Evolutionary conservation across 768 basidiomycete genomes (phyloP), one percentile per base, ranked within the genome.

Genomic region (Tylopilus subfusipes): DNA sequence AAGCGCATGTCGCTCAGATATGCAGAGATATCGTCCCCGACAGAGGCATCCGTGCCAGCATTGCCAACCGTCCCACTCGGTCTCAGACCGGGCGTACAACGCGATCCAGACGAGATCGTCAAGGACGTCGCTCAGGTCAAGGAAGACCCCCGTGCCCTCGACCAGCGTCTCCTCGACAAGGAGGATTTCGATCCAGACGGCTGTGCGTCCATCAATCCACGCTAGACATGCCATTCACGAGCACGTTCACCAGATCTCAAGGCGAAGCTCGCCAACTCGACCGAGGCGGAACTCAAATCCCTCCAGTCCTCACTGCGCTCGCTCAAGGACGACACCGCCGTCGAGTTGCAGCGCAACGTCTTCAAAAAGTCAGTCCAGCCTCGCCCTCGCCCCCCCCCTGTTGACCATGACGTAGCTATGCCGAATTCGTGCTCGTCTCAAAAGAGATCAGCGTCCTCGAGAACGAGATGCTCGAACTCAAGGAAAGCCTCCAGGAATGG

Each of bases 381-480:
- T 21, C 11, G 5, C 31, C 16, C 30, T 4, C 3, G 13, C 19
- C 2, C 25, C 49, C 19, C 9, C 36, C 21, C 33, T 36, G 12
- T 47, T 72, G 55, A 63, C 42, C 24, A 36, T 52, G 42, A 63
- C 53, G 18, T 63, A 98, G 96, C 73, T 98, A 98, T 66, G 90
- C 94, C 43, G 93, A 98, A 68, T 98, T 98, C 67, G 91, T 99
- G 25, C 79, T 88, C 52, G 91, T 99, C 21, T 97, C 97, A 4
- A 98, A 98, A 67, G 97, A 98, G 73, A 96, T 99, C 50, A 87
- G 90, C 25, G 87, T 90, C 1, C 82, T 99, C 25, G 97, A 99
- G 75, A 95, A 94, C 65, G 95, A 98, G 70, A 91, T 98, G 88
- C 81, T 98, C 29, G 95, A 98, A 65, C 83, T 99, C 68, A 98